phyloP scores from a whole-genome alignment of 306 rosid genomes.

The Corylus americana region DNA sequence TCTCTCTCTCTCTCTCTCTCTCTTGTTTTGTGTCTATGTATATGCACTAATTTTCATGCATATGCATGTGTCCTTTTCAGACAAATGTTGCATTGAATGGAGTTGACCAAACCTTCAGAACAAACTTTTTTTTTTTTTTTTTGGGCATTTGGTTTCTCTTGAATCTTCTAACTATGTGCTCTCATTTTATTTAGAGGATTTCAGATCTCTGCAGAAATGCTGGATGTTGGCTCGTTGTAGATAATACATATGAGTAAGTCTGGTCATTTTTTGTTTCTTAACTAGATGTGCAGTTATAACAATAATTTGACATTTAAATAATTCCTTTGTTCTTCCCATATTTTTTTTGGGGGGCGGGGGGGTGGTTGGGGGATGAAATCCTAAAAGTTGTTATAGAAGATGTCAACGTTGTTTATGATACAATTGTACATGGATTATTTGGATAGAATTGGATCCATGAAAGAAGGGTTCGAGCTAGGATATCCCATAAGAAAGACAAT shows the following conservation, averaged over 20 bases:
- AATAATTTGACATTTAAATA: background rate
- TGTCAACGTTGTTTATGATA: background rate
- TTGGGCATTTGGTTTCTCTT: background rate
- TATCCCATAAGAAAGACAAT: background rate
- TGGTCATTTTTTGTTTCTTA: background rate
- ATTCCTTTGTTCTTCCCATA: background rate
- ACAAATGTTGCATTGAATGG: background rate
- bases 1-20: slow-evolving; percentile 35
- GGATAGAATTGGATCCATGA: background rate
- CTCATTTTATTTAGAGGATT: slow-evolving; percentile 66
- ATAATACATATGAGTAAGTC: slow-evolving; percentile 90
- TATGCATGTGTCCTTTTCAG: background rate
- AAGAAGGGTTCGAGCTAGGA: background rate
- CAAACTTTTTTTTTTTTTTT: background rate
- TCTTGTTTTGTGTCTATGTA: slow-evolving; percentile 11
- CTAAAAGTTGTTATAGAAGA: background rate
- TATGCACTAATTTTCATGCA: background rate
- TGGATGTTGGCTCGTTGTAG: slow-evolving; percentile 90
- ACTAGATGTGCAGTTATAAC: background rate
- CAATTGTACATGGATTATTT: background rate
- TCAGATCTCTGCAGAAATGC: slow-evolving; percentile 70
- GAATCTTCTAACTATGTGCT: slow-evolving; percentile 30
- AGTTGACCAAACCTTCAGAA: slow-evolving; percentile 13
- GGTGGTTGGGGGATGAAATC: background rate
- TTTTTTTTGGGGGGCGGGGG: background rate